phyloP scores from a whole-genome alignment of 1,284 basidiomycete genomes.

The Trametes versicolor region DNA sequence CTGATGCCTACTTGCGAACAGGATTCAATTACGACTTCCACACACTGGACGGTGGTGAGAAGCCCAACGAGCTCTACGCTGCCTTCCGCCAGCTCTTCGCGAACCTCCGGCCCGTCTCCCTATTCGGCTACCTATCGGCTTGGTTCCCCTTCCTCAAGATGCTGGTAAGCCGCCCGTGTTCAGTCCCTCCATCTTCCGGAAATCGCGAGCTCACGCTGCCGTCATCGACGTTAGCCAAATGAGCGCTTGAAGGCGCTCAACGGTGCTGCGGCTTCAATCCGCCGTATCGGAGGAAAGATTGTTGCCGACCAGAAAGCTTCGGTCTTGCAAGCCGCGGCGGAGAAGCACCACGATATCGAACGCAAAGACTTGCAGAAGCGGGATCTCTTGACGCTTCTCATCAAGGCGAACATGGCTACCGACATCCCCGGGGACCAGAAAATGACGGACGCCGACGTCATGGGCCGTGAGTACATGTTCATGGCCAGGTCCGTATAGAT shows the following conservation, averaged over 20 bases:
- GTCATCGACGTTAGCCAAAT: constrained; percentile 41
- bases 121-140: neutral
- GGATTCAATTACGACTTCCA: constrained; percentile 66
- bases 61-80: constrained; percentile 50
- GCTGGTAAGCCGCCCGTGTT: constrained; percentile 22
- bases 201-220: neutral
- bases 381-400: constrained; percentile 48
- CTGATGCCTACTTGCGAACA: constrained; percentile 18
- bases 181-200: too few species aligned
- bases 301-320: constrained; percentile 53
- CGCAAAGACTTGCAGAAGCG: constrained; percentile 38
- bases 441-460: constrained; percentile 62
- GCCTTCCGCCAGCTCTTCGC: constrained; percentile 47
- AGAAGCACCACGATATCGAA: constrained; percentile 36
- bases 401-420: constrained; percentile 59
- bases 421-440: constrained; percentile 54
- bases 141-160: constrained; percentile 25
- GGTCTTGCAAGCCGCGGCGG: constrained; percentile 24
- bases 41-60: constrained; percentile 41
- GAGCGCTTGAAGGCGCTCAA: constrained; percentile 28
- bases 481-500: neutral
- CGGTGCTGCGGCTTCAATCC: constrained; percentile 34
- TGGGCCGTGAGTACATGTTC: constrained; percentile 55
- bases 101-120: neutral
- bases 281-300: constrained; percentile 50